phyloP scores from a whole-genome alignment of 257 asterid genomes.

The Solanum etuberosum region DNA sequence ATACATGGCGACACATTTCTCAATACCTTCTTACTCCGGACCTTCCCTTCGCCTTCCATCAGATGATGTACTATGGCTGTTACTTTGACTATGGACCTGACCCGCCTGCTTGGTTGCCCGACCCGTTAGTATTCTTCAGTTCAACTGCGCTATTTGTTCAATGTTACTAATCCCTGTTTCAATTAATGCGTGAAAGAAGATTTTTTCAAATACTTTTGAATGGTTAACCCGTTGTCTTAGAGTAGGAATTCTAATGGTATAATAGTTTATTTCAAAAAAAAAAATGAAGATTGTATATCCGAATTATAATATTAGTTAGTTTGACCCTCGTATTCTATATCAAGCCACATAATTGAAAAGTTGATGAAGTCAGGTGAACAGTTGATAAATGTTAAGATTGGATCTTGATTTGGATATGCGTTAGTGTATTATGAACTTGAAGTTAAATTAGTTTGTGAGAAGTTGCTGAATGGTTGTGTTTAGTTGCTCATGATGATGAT shows the following conservation, averaged over 20 bases:
- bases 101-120: constrained; percentile 89
- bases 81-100: constrained; percentile 66
- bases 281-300: neutral
- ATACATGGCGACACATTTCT: constrained; percentile 59
- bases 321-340: neutral
- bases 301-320: neutral
- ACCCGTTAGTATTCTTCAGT: constrained; percentile 31
- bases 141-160: neutral
- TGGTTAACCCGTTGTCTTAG: neutral
- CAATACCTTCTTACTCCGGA: constrained; percentile 59
- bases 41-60: constrained; percentile 68
- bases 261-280: neutral
- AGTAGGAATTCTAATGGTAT: neutral
- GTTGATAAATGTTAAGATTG: neutral
- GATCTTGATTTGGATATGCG: neutral
- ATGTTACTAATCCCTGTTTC: neutral
- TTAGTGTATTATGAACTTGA: neutral
- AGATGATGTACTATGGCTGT: constrained; percentile 89
- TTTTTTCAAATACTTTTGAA: neutral
- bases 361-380: neutral
- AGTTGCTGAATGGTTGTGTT: neutral
- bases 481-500: neutral
- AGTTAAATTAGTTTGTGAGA: neutral
- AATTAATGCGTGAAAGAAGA: neutral
- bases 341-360: neutral